Percentiles rank a stretch among this genome's conserved stretches.
Evolutionary conservation across 2,329 filamentous ascomycete species (phyloP).

Genomic region (Colletotrichum sansevieriae): DNA sequence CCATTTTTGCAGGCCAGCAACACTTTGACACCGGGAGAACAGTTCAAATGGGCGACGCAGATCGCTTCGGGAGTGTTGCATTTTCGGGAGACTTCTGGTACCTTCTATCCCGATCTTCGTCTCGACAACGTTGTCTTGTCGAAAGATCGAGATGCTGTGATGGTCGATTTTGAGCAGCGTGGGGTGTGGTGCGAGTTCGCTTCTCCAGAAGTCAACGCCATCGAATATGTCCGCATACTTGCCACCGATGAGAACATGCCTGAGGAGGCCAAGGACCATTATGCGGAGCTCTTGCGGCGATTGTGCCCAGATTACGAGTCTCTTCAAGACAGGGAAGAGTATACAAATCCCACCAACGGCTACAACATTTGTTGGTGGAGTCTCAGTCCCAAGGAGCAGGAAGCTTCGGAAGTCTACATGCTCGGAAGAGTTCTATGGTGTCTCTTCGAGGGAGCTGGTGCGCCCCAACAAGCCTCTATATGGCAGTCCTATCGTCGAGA

Average conservation of each 20-base stretch:
- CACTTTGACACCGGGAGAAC: conserved; percentile 56
- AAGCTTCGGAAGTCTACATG: conserved; percentile 73
- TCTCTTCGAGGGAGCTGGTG: conserved; percentile 71
- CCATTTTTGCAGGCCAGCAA: conserved; percentile 63
- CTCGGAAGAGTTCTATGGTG: conserved; percentile 73
- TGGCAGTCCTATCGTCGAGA: conserved; percentile 72
- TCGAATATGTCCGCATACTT: conserved; percentile 69
- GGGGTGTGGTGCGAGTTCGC: conserved; percentile 74
- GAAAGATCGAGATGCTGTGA: conserved; percentile 59
- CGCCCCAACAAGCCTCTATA: conserved; percentile 67
- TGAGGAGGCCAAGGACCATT: conserved; percentile 54
- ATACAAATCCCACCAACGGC: conserved; percentile 61
- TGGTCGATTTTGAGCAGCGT: conserved; percentile 74
- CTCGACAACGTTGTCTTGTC: conserved; percentile 71
- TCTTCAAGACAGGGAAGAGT: conserved; percentile 57
- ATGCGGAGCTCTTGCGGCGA: conserved; percentile 55
- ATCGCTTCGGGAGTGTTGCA: conserved; percentile 65
- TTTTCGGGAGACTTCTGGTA: conserved; percentile 57
- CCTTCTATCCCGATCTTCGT: conserved; percentile 71
- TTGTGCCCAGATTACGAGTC: conserved; percentile 63
- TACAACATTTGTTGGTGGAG: conserved; percentile 71
- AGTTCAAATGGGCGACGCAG: conserved; percentile 67
- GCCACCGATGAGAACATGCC: conserved; percentile 63
- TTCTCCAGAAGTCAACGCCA: conserved; percentile 70
- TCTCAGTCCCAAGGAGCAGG: conserved; percentile 64